Base-by-base conservation (phyloP, 2,329 filamentous ascomycete genomes). In the Coniochaeta pulveracea region DNA sequence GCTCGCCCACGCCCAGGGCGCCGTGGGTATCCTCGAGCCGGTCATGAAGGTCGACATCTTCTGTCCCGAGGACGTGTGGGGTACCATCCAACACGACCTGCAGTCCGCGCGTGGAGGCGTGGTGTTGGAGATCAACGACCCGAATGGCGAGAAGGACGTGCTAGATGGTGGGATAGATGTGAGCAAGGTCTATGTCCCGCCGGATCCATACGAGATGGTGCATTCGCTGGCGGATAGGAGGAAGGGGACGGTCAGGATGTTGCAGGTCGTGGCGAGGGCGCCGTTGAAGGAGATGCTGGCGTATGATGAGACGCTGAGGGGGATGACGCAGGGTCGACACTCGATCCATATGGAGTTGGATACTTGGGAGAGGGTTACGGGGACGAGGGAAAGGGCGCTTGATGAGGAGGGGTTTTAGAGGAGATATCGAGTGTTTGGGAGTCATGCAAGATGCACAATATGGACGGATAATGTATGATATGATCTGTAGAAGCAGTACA, bases 251-350 rank as follows among this genome's bases (percentile, higher is more conserved):
- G 56, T 60, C 35, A 59, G 64, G 28, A 65, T 61, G 60, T 62
- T 69, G 37, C 69, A 80, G 32, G 85, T 98, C 44, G 77, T 80
- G 9, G 91, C 88, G 15, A 76, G 83, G 47, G 89, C 96, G 18
- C 91, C 91, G 19, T 66, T 96, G 47, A 93, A 91, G 58, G 89
- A 96, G 57, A 95, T 96, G 85, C 79, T 96, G 22, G 84, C 89
- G 26, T 98, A 96, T 55, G 65, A 96, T 45, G 85, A 85, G 52
- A 84, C 93, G 51, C 58, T 98, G 42, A 68, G 91, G 34, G 88
- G 85, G 56, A 69, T 94, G 62, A 98, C 89, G 4, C 83, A 80
- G 3, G 91, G 91, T 0, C 69, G 91, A 3, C 72, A 76, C 47
- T 63, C 67, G 5, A 60, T 76, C 51, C 70, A 67, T 2, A 69